phyloP scores from a whole-genome alignment of 208 protist genomes.

The Trypanosoma scelopori region DNA sequence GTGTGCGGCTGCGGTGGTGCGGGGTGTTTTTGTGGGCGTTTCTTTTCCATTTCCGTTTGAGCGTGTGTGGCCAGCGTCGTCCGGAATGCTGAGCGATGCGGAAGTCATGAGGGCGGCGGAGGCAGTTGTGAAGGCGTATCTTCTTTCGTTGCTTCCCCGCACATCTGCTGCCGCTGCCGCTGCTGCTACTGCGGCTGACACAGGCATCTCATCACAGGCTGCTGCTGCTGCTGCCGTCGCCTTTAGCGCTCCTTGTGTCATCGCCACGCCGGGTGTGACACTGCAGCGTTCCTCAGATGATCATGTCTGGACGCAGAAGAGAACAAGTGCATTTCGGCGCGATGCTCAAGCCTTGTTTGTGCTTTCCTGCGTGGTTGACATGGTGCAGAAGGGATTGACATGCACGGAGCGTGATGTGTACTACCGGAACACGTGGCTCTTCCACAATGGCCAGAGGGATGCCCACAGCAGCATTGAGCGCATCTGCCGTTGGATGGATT shows the following conservation, averaged over 20 bases:
- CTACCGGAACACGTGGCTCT: conserved; percentile 65
- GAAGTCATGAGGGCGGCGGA: conserved; percentile 23
- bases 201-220: conserved; percentile 13
- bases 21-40: too few species aligned
- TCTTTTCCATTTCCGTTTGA: too few species aligned
- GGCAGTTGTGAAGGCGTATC: conserved; percentile 23
- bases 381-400: conserved; percentile 21
- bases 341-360: conserved; percentile 23
- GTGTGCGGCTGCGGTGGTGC: too few species aligned
- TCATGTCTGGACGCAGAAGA: not conserved
- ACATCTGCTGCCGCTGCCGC: too few species aligned
- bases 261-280: too few species aligned
- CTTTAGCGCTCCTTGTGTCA: not conserved
- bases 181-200: not conserved
- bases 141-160: conserved; percentile 7
- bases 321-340: not conserved
- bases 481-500: conserved; percentile 28
- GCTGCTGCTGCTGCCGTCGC: not conserved
- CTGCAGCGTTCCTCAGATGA: not conserved
- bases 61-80: not conserved
- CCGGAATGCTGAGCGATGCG: conserved; percentile 10
- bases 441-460: conserved; percentile 37
- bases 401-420: conserved; percentile 82
- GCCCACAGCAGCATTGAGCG: conserved; percentile 19
- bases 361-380: conserved; percentile 22